Percentiles rank a stretch among this genome's conserved stretches.
Evolutionary conservation across 495 filamentous ascomycete genomes (phyloP).

Genomic region (Copromyces sp.): DNA sequence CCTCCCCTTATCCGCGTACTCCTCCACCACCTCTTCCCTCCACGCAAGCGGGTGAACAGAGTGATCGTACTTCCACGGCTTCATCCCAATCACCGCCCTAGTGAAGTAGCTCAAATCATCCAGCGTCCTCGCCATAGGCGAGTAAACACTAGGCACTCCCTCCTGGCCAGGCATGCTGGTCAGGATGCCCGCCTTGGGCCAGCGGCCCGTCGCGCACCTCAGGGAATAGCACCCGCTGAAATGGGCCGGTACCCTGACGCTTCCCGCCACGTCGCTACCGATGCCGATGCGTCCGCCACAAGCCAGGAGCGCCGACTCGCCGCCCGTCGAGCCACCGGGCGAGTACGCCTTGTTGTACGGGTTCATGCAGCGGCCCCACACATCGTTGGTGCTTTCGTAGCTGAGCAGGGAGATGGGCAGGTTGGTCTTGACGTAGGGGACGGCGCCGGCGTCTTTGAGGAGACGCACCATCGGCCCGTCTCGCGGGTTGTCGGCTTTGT

Average conservation of each 20-base stretch:
- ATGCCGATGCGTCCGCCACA: conserved; percentile 87
- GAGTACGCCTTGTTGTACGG: conserved; percentile 78
- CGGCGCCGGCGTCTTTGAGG: conserved; percentile 86
- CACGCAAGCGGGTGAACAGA: conserved; percentile 78
- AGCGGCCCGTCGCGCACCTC: conserved; percentile 88
- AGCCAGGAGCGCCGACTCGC: conserved; percentile 78
- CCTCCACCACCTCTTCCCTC: conserved; percentile 49
- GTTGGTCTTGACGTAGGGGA: conserved; percentile 94
- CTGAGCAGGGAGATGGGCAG: conserved; percentile 84
- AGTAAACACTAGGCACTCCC: conserved; percentile 80
- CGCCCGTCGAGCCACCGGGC: conserved; percentile 85
- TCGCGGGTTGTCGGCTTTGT: conserved; percentile 36
- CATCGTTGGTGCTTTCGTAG: conserved; percentile 86
- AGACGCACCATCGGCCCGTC: conserved; percentile 71
- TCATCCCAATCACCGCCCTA: conserved; percentile 65
- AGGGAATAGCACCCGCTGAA: conserved; percentile 86
- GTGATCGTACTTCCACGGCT: conserved; percentile 88
- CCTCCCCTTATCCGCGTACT: conserved; percentile 47
- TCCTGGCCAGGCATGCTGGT: conserved; percentile 96
- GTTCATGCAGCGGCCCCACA: conserved; percentile 76
- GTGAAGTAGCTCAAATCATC: conserved; percentile 80
- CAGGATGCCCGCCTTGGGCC: conserved; percentile 75
- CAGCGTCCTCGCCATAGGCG: conserved; percentile 85
- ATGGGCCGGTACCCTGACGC: conserved; percentile 80
- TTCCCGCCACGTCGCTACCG: conserved; percentile 89